Conservation (phyloP, 768 basidiomycete genomes). For the Mrakia blollopis region DNA sequence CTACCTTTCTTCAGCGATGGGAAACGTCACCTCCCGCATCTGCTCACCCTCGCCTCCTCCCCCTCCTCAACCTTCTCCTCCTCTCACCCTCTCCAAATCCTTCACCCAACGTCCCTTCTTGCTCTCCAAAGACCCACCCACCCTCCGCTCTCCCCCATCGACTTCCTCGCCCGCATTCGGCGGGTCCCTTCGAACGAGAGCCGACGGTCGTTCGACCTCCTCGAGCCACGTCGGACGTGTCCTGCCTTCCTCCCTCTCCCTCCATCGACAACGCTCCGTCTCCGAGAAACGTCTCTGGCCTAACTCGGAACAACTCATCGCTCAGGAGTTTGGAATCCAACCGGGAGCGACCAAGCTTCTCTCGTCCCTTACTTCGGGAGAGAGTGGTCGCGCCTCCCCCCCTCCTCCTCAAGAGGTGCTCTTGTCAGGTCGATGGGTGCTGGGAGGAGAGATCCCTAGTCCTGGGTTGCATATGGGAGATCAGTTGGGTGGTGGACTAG, state of each 20-base stretch:
- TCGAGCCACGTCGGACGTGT: neutral
- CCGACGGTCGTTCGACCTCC: neutral
- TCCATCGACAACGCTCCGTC: neutral
- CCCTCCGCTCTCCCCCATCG: neutral
- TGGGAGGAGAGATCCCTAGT: neutral
- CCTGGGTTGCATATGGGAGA: neutral
- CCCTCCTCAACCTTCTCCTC: neutral
- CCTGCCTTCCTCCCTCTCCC: neutral
- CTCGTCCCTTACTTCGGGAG: neutral
- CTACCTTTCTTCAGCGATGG: neutral
- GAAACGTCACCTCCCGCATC: neutral
- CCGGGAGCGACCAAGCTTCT: neutral
- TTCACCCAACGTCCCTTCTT: neutral
- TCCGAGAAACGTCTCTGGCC: constrained; percentile 2
- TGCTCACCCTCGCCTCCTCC: neutral
- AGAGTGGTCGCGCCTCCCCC: neutral
- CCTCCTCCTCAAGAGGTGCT: neutral
- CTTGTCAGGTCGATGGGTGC: neutral
- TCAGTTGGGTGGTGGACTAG: neutral
- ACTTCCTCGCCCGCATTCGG: neutral
- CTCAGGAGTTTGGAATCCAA: neutral
- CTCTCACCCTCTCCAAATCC: neutral
- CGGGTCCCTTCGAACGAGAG: neutral
- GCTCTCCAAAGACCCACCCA: neutral
- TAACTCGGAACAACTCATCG: neutral